Evolutionary conservation across 2,329 filamentous ascomycete genomes (phyloP).

Genomic region (Colletotrichum tanaceti): DNA sequence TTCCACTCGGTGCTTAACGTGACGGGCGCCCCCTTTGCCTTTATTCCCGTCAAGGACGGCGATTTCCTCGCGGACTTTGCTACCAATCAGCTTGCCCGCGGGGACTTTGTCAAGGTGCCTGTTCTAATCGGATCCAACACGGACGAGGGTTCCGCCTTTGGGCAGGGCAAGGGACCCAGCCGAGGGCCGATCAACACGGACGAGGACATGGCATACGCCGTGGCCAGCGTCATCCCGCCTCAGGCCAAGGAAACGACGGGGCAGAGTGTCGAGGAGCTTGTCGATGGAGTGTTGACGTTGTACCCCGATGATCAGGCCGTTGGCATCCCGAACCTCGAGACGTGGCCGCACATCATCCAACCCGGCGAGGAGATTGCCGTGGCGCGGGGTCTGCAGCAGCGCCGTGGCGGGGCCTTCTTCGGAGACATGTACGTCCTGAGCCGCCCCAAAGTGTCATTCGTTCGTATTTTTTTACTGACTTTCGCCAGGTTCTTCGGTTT

Average conservation of each 20-base stretch:
- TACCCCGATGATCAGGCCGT: slow-evolving; percentile 50
- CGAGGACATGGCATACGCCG: slow-evolving; percentile 44
- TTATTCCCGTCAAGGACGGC: slow-evolving; percentile 49
- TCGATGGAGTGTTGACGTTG: slow-evolving; percentile 43
- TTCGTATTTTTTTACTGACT: slow-evolving; percentile 1
- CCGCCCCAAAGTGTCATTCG: neutral
- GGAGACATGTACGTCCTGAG: slow-evolving; percentile 41
- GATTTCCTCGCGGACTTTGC: slow-evolving; percentile 51
- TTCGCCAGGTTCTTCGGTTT: slow-evolving; percentile 44
- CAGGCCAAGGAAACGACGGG: slow-evolving; percentile 41
- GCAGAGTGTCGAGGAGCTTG: slow-evolving; percentile 42
- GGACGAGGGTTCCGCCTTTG: slow-evolving; percentile 48
- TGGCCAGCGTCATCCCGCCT: slow-evolving; percentile 34
- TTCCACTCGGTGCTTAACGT: slow-evolving; percentile 43
- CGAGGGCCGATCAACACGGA: slow-evolving; percentile 45
- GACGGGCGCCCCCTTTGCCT: slow-evolving; percentile 26
- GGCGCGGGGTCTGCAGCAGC: slow-evolving; percentile 46
- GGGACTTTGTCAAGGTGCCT: slow-evolving; percentile 51
- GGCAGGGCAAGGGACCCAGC: slow-evolving; percentile 39
- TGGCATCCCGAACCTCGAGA: slow-evolving; percentile 50
- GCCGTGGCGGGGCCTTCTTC: slow-evolving; percentile 47
- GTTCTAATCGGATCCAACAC: slow-evolving; percentile 52
- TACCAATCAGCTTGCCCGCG: slow-evolving; percentile 47
- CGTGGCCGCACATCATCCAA: slow-evolving; percentile 49
- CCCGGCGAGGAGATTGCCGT: slow-evolving; percentile 44